phyloP scores from a whole-genome alignment of 306 rosid genomes.

The Trifolium repens region DNA sequence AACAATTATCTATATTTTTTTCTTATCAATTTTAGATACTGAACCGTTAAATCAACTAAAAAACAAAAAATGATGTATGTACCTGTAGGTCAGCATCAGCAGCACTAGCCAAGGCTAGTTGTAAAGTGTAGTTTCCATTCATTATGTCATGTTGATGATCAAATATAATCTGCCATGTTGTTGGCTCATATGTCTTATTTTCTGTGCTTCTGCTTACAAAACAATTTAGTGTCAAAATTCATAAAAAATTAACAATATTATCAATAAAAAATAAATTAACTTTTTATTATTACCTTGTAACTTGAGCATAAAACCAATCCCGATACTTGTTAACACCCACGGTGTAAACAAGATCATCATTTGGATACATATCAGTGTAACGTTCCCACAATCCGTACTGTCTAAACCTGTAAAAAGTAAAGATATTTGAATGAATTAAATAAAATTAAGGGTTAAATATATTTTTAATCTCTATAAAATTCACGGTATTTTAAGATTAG shows the following conservation, averaged over 20 bases:
- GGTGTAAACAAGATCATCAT: slow-evolving; percentile 58
- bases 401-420: slow-evolving; percentile 53
- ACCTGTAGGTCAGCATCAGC: slow-evolving; percentile 60
- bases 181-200: slow-evolving; percentile 59
- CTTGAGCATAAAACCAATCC: slow-evolving; percentile 79
- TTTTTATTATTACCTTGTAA: slow-evolving; percentile 44
- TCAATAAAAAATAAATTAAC: not conserved
- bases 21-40: not conserved
- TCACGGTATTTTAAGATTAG: not conserved
- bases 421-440: not conserved
- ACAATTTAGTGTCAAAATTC: slow-evolving; percentile 7
- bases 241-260: not conserved
- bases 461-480: not conserved
- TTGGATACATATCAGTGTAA: slow-evolving; percentile 57
- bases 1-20: too few relatives aligned
- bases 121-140: slow-evolving; percentile 67
- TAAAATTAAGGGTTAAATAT: not conserved
- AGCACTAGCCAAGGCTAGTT: slow-evolving; percentile 75
- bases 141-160: slow-evolving; percentile 34
- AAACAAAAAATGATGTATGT: not conserved
- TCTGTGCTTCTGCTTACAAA: slow-evolving; percentile 48
- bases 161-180: slow-evolving; percentile 80
- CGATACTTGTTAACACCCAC: slow-evolving; percentile 40
- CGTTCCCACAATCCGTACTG: slow-evolving; percentile 81
- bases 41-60: not conserved